Evolutionary conservation across 768 basidiomycete genomes (phyloP).

Genomic region (Boletus patriciae): DNA sequence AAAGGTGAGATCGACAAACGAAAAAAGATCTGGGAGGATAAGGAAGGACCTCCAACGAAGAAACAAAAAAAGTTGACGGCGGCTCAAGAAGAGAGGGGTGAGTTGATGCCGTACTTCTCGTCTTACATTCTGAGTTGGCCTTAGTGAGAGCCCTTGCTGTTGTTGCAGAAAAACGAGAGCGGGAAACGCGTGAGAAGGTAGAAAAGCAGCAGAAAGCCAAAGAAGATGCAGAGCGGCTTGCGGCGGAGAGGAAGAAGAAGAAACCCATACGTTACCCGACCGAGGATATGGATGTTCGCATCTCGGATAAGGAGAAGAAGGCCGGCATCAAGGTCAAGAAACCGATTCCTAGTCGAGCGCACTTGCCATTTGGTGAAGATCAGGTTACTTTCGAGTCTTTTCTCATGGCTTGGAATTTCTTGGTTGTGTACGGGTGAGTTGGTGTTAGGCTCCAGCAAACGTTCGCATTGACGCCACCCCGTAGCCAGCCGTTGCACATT

Average conservation of each 20-base stretch:
- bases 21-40: constrained; percentile 88
- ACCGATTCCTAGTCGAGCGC: constrained; percentile 60
- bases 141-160: constrained; percentile 33
- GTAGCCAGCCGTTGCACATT: constrained; percentile 81
- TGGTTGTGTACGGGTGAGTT: constrained; percentile 88
- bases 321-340: constrained; percentile 67
- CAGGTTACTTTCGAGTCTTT: constrained; percentile 76
- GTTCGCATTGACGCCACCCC: constrained; percentile 8
- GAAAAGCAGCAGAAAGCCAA: constrained; percentile 63
- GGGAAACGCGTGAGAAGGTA: constrained; percentile 67
- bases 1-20: constrained; percentile 91
- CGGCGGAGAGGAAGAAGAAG: constrained; percentile 83
- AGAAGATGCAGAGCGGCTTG: constrained; percentile 69
- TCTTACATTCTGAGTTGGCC: constrained; percentile 11
- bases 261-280: constrained; percentile 90
- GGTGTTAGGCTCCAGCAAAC: neutral
- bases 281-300: constrained; percentile 82
- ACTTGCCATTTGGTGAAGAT: constrained; percentile 68
- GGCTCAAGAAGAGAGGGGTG: constrained; percentile 76
- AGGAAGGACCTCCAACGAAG: constrained; percentile 78
- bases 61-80: constrained; percentile 78
- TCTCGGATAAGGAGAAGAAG: constrained; percentile 81
- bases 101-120: constrained; percentile 4
- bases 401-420: constrained; percentile 91
- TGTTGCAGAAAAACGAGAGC: constrained; percentile 62